Evolutionary conservation across 208 protist species (phyloP).

Genomic region (Angomonas ambiguus): DNA sequence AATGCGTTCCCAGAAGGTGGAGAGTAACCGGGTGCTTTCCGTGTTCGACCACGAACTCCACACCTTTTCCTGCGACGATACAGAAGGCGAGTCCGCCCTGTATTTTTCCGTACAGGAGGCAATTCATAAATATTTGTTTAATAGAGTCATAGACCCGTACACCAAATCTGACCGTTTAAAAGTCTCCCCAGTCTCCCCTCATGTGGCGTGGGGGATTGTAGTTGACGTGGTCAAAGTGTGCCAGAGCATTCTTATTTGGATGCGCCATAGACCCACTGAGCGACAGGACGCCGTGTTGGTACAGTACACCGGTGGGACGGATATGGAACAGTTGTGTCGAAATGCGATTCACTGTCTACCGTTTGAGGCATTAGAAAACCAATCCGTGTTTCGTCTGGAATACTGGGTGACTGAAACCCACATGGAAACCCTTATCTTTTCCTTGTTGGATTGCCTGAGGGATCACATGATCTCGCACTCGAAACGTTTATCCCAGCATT

Average conservation of each 20-base stretch:
- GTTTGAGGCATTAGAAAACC: conserved; percentile 53
- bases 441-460: conserved; percentile 48
- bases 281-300: conserved; percentile 33
- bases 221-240: conserved; percentile 65
- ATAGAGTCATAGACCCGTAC: conserved; percentile 30
- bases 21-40: conserved; percentile 11
- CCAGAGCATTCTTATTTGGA: conserved; percentile 18
- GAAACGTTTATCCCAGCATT: not conserved
- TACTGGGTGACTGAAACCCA: conserved; percentile 46
- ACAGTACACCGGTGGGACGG: conserved; percentile 53
- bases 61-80: conserved; percentile 31
- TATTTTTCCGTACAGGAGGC: conserved; percentile 42
- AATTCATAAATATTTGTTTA: conserved; percentile 64
- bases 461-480: conserved; percentile 32
- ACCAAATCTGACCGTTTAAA: not conserved
- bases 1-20: not conserved
- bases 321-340: conserved; percentile 41
- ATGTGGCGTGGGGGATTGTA: conserved; percentile 61
- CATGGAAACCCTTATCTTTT: conserved; percentile 53
- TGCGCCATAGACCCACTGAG: conserved; percentile 31
- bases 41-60: conserved; percentile 39
- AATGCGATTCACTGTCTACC: conserved; percentile 83
- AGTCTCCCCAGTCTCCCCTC: conserved; percentile 15
- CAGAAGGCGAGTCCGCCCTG: conserved; percentile 34
- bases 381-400: conserved; percentile 21